phyloP scores from a whole-genome alignment of 257 asterid genomes.

The Fraxinus pennsylvanica region DNA sequence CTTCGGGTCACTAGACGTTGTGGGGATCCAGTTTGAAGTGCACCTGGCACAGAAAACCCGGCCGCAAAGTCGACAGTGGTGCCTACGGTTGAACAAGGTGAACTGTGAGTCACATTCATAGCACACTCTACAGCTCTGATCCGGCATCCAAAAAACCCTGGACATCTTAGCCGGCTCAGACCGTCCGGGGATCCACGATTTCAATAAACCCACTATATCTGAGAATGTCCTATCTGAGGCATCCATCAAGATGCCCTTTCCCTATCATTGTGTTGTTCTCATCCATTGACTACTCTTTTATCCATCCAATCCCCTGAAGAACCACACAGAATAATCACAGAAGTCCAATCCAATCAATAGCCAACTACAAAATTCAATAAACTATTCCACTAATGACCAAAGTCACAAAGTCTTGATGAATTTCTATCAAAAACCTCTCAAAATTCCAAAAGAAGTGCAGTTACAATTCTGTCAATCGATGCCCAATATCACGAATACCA shows the following conservation, averaged over 20 bases:
- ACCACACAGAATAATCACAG: slow-evolving; percentile 3
- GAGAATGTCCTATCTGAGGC: slow-evolving; percentile 52
- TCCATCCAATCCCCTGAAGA: slow-evolving; percentile 30
- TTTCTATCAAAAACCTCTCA: neutral
- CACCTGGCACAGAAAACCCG: slow-evolving; percentile 84
- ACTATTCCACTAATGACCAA: slow-evolving; percentile 21
- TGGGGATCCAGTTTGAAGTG: slow-evolving; percentile 77
- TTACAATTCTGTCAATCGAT: slow-evolving; percentile 6
- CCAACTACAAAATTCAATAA: slow-evolving; percentile 16
- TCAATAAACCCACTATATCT: slow-evolving; percentile 60
- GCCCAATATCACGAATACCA: slow-evolving; percentile 7
- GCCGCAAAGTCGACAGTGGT: slow-evolving; percentile 94
- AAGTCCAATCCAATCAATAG: slow-evolving; percentile 22
- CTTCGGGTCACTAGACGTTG: slow-evolving; percentile 37
- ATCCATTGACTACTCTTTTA: slow-evolving; percentile 46
- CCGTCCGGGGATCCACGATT: slow-evolving; percentile 83
- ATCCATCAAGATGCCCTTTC: slow-evolving; percentile 55
- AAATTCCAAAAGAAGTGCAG: slow-evolving; percentile 2
- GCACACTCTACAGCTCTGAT: slow-evolving; percentile 92
- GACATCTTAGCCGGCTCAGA: slow-evolving; percentile 73
- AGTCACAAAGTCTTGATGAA: slow-evolving; percentile 16
- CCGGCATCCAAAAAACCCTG: slow-evolving; percentile 99
- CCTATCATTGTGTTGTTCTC: slow-evolving; percentile 63
- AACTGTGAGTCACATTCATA: slow-evolving; percentile 91
- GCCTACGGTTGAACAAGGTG: slow-evolving; percentile 85